Evolutionary conservation across 2,329 filamentous ascomycete species (phyloP).

Genomic region (Alternaria metachromatica): DNA sequence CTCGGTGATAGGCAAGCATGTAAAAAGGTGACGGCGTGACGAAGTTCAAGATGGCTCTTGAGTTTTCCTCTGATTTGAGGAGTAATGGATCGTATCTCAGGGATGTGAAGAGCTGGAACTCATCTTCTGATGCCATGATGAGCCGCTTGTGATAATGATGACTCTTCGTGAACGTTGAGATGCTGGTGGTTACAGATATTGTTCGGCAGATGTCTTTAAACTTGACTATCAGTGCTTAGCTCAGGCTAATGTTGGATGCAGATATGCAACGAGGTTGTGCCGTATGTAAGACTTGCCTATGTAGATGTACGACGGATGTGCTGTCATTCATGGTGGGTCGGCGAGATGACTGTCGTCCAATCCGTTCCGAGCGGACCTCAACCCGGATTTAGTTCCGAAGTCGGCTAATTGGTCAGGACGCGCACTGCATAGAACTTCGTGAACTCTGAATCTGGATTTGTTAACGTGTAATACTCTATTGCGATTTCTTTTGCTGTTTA

Average conservation of each 20-base stretch:
- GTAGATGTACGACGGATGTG: neutral
- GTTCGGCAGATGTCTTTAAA: neutral
- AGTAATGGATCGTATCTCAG: constrained; percentile 50
- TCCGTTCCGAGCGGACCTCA: neutral
- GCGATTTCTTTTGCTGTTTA: neutral
- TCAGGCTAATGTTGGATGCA: neutral
- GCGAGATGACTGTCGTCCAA: neutral
- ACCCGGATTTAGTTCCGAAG: neutral
- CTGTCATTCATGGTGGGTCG: constrained; percentile 1
- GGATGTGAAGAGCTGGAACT: constrained; percentile 50
- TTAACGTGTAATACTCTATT: neutral
- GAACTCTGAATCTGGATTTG: neutral
- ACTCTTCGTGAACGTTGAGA: neutral
- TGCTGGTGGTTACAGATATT: neutral
- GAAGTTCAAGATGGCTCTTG: constrained; percentile 59
- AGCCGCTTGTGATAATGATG: neutral
- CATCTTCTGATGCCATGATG: constrained; percentile 28
- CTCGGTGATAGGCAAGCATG: constrained; percentile 78
- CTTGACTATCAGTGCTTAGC: neutral
- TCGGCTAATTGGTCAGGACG: neutral
- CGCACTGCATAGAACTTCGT: neutral
- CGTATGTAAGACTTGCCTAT: neutral
- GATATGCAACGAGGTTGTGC: neutral
- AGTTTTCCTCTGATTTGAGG: constrained; percentile 46
- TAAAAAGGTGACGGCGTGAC: constrained; percentile 69